Conservation (phyloP, 805 yeast species). For the Starmerella scarabaei region DNA sequence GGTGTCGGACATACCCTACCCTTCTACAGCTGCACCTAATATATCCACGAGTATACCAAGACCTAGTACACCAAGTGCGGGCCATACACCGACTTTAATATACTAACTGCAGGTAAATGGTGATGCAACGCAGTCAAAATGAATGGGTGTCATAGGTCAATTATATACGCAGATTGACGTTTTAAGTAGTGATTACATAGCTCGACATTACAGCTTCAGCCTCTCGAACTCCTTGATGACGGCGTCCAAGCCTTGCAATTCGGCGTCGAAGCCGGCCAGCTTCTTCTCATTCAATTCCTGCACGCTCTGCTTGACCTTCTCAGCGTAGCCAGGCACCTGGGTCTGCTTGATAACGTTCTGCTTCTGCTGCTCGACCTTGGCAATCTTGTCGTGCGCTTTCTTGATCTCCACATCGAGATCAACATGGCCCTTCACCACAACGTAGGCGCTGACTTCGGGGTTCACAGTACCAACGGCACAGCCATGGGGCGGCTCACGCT, state of each 20-base stretch:
- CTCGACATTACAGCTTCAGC: slow-evolving; percentile 18
- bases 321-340: slow-evolving; percentile 59
- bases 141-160: too few species aligned
- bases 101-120: too few species aligned
- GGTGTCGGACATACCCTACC: too few species aligned
- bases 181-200: too few species aligned
- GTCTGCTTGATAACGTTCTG: slow-evolving; percentile 58
- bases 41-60: too few species aligned
- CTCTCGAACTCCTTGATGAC: slow-evolving; percentile 70
- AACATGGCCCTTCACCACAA: slow-evolving; percentile 86
- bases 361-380: slow-evolving; percentile 46
- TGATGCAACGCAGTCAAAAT: too few species aligned
- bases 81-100: too few species aligned
- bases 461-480: slow-evolving; percentile 75
- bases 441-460: slow-evolving; percentile 72
- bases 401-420: slow-evolving; percentile 82
- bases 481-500: slow-evolving; percentile 64
- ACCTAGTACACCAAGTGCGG: too few species aligned
- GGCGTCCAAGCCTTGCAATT: slow-evolving; percentile 76
- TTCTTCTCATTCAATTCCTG: slow-evolving; percentile 60
- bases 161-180: too few species aligned
- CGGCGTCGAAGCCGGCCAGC: slow-evolving; percentile 63
- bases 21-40: too few species aligned
- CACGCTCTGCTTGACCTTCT: slow-evolving; percentile 73
- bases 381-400: slow-evolving; percentile 69